Evolutionary conservation across 805 yeast species (phyloP).

Genomic region (Tetrapisispora taiwanensis): DNA sequence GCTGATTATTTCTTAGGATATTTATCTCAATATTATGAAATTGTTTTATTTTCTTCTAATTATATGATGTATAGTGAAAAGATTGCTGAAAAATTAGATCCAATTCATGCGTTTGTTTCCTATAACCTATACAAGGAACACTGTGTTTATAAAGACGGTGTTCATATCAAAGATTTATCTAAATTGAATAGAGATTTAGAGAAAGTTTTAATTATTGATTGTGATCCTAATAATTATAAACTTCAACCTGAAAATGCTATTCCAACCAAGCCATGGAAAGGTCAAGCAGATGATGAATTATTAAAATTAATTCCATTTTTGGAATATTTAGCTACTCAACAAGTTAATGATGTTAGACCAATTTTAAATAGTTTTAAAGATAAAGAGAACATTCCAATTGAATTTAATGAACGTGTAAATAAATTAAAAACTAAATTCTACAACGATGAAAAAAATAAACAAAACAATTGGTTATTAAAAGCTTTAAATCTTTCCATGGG

Average conservation of each 20-base stretch:
- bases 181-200: constrained; percentile 83
- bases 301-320: constrained; percentile 80
- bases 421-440: constrained; percentile 63
- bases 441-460: constrained; percentile 38
- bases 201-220: constrained; percentile 73
- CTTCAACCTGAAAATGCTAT: constrained; percentile 94
- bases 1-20: constrained; percentile 93
- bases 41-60: constrained; percentile 80
- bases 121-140: constrained; percentile 87
- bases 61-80: constrained; percentile 78
- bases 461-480: constrained; percentile 44
- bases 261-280: constrained; percentile 77
- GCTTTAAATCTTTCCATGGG: constrained; percentile 46
- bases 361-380: constrained; percentile 63
- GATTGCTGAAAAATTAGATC: constrained; percentile 82
- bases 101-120: constrained; percentile 79
- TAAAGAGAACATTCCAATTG: constrained; percentile 59
- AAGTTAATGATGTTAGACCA: constrained; percentile 80
- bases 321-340: constrained; percentile 87
- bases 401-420: constrained; percentile 69
- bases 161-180: constrained; percentile 78
- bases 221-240: constrained; percentile 57
- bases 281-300: constrained; percentile 70
- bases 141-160: constrained; percentile 75
- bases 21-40: constrained; percentile 89